These are phyloP conservation scores for Eucalyptus curtisii DNA, from an alignment of 345 rosid species.

Conservation along the genomic window DNA sequence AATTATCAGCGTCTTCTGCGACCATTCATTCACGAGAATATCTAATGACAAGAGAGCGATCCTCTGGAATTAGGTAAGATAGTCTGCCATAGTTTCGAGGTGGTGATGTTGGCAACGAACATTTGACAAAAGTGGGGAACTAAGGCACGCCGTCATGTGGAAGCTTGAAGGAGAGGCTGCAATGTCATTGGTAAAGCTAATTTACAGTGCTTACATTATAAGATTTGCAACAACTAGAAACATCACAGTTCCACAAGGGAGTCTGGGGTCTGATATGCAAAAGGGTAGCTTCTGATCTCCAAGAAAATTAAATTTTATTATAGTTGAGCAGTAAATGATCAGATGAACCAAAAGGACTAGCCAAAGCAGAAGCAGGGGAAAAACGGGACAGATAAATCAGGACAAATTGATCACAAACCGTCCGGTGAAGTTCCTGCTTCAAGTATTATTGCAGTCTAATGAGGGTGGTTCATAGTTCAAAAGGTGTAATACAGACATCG, in stretches of 20 bases:
- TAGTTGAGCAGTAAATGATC: not conserved
- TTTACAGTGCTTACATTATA: not conserved
- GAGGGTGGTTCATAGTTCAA: not conserved
- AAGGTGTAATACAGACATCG: not conserved
- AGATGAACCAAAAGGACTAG: not conserved
- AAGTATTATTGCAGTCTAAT: not conserved
- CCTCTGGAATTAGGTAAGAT: not conserved
- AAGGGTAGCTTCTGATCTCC: not conserved
- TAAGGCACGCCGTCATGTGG: not conserved
- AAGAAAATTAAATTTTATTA: not conserved
- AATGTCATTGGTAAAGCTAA: not conserved
- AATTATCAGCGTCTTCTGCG: not conserved
- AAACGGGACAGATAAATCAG: not conserved
- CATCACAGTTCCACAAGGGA: not conserved
- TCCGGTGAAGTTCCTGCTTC: not conserved
- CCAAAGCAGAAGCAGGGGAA: not conserved
- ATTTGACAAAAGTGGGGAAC: not conserved
- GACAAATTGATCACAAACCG: not conserved
- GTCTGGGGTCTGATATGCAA: not conserved
- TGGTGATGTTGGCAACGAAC: not conserved
- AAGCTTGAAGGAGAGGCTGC: not conserved
- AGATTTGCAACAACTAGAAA: not conserved
- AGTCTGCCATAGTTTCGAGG: not conserved
- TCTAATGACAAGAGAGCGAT: not conserved
- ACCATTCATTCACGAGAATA: not conserved